phyloP scores from a whole-genome alignment of 2,329 filamentous ascomycete species.

The Leptosphaerulina australis region DNA sequence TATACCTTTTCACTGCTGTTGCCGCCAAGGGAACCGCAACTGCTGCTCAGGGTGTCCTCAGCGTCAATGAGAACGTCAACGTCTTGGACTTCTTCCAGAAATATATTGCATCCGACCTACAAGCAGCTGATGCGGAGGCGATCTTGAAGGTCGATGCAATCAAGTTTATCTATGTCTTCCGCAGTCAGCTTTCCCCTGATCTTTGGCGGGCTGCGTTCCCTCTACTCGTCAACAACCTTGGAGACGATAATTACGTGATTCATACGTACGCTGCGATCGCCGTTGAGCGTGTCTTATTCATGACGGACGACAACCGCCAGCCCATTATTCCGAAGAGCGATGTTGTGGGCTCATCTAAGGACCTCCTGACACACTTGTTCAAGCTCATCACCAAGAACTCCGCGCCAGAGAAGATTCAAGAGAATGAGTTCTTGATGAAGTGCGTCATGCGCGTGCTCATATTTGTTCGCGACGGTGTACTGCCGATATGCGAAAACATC shows the following conservation, averaged over 20 bases:
- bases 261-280: slow-evolving; percentile 98
- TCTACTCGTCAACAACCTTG: slow-evolving; percentile 87
- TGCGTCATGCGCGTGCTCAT: slow-evolving; percentile 98
- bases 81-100: slow-evolving; percentile 95
- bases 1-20: slow-evolving; percentile 93
- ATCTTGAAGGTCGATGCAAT: slow-evolving; percentile 97
- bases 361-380: slow-evolving; percentile 88
- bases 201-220: slow-evolving; percentile 92
- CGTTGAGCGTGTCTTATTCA: slow-evolving; percentile 88
- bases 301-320: slow-evolving; percentile 75
- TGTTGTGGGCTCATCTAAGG: slow-evolving; percentile 81
- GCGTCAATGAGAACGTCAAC: slow-evolving; percentile 79
- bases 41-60: slow-evolving; percentile 85
- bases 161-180: slow-evolving; percentile 97
- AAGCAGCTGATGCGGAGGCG: slow-evolving; percentile 73
- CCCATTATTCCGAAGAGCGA: slow-evolving; percentile 80
- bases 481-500: slow-evolving; percentile 76
- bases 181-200: slow-evolving; percentile 87
- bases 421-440: slow-evolving; percentile 98
- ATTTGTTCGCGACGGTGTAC: slow-evolving; percentile 83
- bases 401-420: slow-evolving; percentile 90
- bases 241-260: slow-evolving; percentile 89
- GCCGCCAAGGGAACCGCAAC: slow-evolving; percentile 91
- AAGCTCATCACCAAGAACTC: slow-evolving; percentile 84
- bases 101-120: slow-evolving; percentile 86